Conservation (phyloP, 2,329 filamentous ascomycete genomes). For the Fusarium papillatum region DNA sequence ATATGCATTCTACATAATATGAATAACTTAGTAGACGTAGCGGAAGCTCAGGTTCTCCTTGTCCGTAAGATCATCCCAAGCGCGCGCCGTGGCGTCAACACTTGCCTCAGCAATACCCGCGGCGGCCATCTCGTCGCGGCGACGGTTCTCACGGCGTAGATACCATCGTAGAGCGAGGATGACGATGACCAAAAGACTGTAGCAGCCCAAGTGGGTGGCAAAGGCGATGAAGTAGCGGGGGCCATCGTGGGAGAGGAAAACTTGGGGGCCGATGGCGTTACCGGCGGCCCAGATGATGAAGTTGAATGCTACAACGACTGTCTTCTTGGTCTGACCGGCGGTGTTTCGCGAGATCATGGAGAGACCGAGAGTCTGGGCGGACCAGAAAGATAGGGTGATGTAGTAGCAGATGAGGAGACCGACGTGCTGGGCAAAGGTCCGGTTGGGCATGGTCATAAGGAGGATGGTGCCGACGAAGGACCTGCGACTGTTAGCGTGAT, state of each 20-base stretch:
- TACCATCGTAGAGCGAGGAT: conserved; percentile 71
- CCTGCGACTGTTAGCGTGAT: conserved; percentile 49
- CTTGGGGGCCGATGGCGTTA: conserved; percentile 76
- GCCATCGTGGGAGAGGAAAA: conserved; percentile 71
- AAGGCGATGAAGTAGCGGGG: conserved; percentile 80
- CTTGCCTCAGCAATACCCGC: conserved; percentile 54
- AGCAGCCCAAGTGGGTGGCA: conserved; percentile 77
- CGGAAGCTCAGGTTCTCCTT: conserved; percentile 70
- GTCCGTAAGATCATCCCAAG: conserved; percentile 69
- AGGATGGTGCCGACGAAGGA: conserved; percentile 80
- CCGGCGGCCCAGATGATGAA: conserved; percentile 78
- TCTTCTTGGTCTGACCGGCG: conserved; percentile 81
- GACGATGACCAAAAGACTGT: conserved; percentile 68
- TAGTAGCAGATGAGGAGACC: conserved; percentile 82
- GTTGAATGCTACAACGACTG: conserved; percentile 75
- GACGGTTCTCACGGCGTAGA: conserved; percentile 67
- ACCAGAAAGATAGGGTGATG: conserved; percentile 83
- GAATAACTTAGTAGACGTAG: conserved; percentile 60
- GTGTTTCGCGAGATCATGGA: conserved; percentile 78
- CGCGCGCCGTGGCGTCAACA: conserved; percentile 55
- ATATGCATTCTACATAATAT: neutral
- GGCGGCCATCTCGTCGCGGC: conserved; percentile 61
- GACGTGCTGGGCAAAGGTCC: conserved; percentile 68
- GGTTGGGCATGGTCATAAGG: conserved; percentile 76
- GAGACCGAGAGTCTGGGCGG: conserved; percentile 75